Percentiles rank a stretch among this genome's conserved stretches.
phyloP scores from a whole-genome alignment of 495 filamentous ascomycete species.

The Aspergillus nanangensis region DNA sequence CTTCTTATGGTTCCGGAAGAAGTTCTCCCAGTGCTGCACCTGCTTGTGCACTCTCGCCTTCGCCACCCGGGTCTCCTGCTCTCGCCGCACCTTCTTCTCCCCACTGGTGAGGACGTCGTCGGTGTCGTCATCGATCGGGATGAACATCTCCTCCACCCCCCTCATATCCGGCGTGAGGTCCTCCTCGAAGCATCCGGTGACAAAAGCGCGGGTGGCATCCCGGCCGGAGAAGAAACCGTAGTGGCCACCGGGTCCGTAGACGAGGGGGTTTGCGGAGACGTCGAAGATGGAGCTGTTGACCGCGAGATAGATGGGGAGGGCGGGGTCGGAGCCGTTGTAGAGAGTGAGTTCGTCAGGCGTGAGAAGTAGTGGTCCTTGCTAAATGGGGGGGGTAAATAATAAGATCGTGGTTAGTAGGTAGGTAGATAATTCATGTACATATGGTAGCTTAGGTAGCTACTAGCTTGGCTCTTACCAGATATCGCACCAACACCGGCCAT shows the following conservation, averaged over 20 bases:
- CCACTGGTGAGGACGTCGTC: slow-evolving; percentile 39
- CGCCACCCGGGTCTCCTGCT: slow-evolving; percentile 45
- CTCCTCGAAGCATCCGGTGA: slow-evolving; percentile 93
- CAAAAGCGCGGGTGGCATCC: slow-evolving; percentile 84
- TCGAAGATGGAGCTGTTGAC: slow-evolving; percentile 96
- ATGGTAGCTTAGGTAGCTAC: background rate
- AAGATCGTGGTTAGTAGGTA: slow-evolving; percentile 4
- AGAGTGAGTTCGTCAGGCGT: slow-evolving; percentile 67
- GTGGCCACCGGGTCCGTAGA: slow-evolving; percentile 85
- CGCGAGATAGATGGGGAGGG: slow-evolving; percentile 81
- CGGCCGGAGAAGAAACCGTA: slow-evolving; percentile 85
- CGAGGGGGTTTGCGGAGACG: slow-evolving; percentile 65
- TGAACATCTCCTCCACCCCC: slow-evolving; percentile 85
- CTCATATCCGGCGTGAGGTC: slow-evolving; percentile 78
- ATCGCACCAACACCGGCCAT: slow-evolving; percentile 55
- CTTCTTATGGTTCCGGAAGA: slow-evolving; percentile 74
- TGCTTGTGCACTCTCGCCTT: slow-evolving; percentile 37
- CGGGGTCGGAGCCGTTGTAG: slow-evolving; percentile 74
- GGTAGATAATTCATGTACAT: slow-evolving; percentile 5
- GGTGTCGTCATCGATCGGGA: slow-evolving; percentile 66
- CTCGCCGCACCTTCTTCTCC: slow-evolving; percentile 52
- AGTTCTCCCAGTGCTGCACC: slow-evolving; percentile 46
- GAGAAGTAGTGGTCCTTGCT: slow-evolving; percentile 54
- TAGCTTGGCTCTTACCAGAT: slow-evolving; percentile 46
- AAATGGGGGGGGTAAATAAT: no score